phyloP scores from a whole-genome alignment of 2,329 filamentous ascomycete genomes.

The Hysterium pulicare region DNA sequence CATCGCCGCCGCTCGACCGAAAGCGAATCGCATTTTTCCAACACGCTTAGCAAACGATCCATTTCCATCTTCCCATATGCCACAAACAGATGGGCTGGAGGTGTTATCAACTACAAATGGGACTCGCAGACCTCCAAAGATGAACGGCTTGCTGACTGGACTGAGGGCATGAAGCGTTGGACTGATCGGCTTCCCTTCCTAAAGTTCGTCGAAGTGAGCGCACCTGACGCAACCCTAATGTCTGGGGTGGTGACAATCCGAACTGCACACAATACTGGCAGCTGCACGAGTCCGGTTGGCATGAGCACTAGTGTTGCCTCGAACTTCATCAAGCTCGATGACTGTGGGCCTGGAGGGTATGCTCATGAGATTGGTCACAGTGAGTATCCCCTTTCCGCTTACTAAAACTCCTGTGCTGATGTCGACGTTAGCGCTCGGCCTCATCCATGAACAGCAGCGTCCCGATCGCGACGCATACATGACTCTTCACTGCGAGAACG shows the following conservation, averaged over 20 bases:
- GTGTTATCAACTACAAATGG: slow-evolving; percentile 11
- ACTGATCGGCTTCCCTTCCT: slow-evolving; percentile 11
- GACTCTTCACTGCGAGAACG: slow-evolving; percentile 9
- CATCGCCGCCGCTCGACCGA: background rate
- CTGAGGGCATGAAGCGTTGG: slow-evolving; percentile 12
- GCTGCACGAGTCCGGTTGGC: slow-evolving; percentile 9
- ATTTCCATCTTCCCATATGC: slow-evolving; percentile 8
- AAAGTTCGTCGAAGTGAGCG: slow-evolving; percentile 6
- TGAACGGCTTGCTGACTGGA: slow-evolving; percentile 8
- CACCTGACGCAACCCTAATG: background rate
- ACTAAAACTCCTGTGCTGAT: background rate
- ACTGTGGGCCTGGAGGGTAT: slow-evolving; percentile 11
- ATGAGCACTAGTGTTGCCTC: slow-evolving; percentile 2
- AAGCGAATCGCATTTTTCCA: background rate
- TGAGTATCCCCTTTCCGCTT: slow-evolving; percentile 3
- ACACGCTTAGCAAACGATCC: background rate
- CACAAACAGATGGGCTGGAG: slow-evolving; percentile 10
- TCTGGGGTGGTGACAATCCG: slow-evolving; percentile 7
- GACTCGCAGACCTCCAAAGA: slow-evolving; percentile 7
- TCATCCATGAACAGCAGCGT: slow-evolving; percentile 13
- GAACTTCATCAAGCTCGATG: slow-evolving; percentile 11
- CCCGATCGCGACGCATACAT: slow-evolving; percentile 13
- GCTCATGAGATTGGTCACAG: slow-evolving; percentile 15
- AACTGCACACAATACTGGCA: slow-evolving; percentile 1
- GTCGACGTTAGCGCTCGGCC: slow-evolving; percentile 8